Percentiles rank a stretch among this genome's conserved stretches.
Conservation (phyloP, 192 early-diverging fungal species). For the Pecoramyces ruminantium region DNA sequence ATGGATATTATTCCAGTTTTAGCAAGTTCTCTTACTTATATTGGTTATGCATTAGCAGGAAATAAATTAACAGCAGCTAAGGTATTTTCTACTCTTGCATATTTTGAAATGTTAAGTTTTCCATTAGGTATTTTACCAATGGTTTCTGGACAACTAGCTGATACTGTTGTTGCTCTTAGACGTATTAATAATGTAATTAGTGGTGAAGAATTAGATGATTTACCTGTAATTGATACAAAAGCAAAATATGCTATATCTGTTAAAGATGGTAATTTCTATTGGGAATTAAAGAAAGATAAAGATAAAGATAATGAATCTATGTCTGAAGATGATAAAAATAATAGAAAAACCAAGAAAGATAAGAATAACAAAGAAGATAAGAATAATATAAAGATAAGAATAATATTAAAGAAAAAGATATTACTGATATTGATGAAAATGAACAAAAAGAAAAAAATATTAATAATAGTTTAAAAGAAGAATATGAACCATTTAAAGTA, state of each 20-base stretch:
- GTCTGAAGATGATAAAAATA: too few species aligned
- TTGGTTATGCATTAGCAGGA: neutral
- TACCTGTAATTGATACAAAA: slow-evolving; percentile 16
- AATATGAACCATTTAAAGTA: neutral
- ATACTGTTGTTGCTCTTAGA: slow-evolving; percentile 24
- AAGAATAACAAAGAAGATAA: neutral
- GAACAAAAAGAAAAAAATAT: too few species aligned
- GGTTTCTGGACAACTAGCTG: slow-evolving; percentile 8
- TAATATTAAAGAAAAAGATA: too few species aligned
- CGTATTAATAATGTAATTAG: slow-evolving; percentile 31
- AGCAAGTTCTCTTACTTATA: neutral
- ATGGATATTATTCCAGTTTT: neutral
- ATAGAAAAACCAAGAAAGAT: neutral
- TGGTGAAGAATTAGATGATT: slow-evolving; percentile 39
- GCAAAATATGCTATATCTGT: slow-evolving; percentile 32
- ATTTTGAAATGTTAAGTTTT: slow-evolving; percentile 26
- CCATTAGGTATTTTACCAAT: slow-evolving; percentile 21
- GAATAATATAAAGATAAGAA: too few species aligned
- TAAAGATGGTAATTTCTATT: slow-evolving; percentile 41
- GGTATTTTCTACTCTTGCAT: slow-evolving; percentile 21
- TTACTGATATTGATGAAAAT: too few species aligned
- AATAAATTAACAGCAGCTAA: neutral
- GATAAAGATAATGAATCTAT: too few species aligned
- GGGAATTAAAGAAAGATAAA: slow-evolving; percentile 31
- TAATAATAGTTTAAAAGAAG: too few species aligned